Percentiles rank a stretch among this genome's conserved stretches.
phyloP scores from a whole-genome alignment of 225 moss, liverwort and hornwort species.

The Marchantia paleacea region DNA sequence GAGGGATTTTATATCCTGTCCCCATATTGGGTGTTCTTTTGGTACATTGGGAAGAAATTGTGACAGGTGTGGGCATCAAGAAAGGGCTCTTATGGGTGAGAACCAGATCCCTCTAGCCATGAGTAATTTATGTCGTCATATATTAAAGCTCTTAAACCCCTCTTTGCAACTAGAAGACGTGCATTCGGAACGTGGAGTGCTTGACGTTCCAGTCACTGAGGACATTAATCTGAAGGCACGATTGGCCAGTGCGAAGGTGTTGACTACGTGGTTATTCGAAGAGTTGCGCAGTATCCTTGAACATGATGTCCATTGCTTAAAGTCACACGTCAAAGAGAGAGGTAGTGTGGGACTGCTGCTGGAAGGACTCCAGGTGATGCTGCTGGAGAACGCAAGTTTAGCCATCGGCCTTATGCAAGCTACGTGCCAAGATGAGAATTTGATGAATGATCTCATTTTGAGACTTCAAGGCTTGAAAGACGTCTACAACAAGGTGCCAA shows the following conservation, averaged over 20 bases:
- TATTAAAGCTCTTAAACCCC: slow-evolving; percentile 47
- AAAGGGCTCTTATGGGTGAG: slow-evolving; percentile 16
- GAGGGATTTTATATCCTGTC: slow-evolving; percentile 16
- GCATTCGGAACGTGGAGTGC: not conserved
- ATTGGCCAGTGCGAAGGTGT: slow-evolving; percentile 51
- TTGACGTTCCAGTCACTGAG: slow-evolving; percentile 10
- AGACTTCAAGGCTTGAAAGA: slow-evolving; percentile 36
- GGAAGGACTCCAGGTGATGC: slow-evolving; percentile 55
- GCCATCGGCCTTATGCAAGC: slow-evolving; percentile 46
- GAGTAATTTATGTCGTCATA: slow-evolving; percentile 44
- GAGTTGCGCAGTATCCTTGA: slow-evolving; percentile 47
- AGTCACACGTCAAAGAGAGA: slow-evolving; percentile 40
- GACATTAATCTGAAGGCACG: slow-evolving; percentile 40
- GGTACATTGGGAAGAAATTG: slow-evolving; percentile 30
- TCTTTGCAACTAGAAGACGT: slow-evolving; percentile 12
- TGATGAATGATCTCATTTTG: slow-evolving; percentile 31
- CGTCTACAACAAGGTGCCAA: slow-evolving; percentile 10
- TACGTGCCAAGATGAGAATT: slow-evolving; percentile 34
- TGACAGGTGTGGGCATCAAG: slow-evolving; percentile 22
- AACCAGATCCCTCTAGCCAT: slow-evolving; percentile 48
- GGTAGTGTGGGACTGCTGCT: slow-evolving; percentile 45
- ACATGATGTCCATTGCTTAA: slow-evolving; percentile 52
- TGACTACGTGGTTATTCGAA: slow-evolving; percentile 57
- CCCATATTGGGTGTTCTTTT: slow-evolving; percentile 37
- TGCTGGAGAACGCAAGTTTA: slow-evolving; percentile 54